Evolutionary conservation across 1,284 basidiomycete genomes (phyloP).

Genomic region (Rhodotorula sp.): DNA sequence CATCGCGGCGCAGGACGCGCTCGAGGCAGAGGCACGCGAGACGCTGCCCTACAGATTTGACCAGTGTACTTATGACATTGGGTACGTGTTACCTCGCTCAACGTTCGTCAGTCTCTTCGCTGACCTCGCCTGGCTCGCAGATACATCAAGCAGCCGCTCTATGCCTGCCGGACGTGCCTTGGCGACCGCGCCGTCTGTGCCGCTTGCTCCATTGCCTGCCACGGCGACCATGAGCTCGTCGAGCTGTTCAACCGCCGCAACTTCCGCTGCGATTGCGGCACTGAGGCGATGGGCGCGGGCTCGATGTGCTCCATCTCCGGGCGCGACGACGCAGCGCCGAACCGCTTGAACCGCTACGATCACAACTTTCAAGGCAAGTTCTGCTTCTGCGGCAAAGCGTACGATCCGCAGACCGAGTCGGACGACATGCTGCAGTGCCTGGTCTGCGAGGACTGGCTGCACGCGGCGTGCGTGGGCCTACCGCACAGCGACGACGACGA

Average conservation of each 20-base stretch:
- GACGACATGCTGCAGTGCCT: conserved; percentile 48
- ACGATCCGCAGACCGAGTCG: conserved; percentile 53
- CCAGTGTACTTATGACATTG: conserved; percentile 49
- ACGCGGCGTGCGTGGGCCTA: conserved; percentile 49
- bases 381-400: conserved; percentile 52
- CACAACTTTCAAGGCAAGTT: conserved; percentile 52
- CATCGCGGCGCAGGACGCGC: conserved; percentile 48
- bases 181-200: conserved; percentile 53
- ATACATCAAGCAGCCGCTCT: conserved; percentile 52
- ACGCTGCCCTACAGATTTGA: conserved; percentile 50
- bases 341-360: conserved; percentile 46
- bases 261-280: conserved; percentile 47
- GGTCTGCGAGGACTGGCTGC: conserved; percentile 54
- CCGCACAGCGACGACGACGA: conserved; percentile 16
- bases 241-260: conserved; percentile 44
- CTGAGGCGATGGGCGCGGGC: conserved; percentile 38
- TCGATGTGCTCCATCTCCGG: conserved; percentile 34
- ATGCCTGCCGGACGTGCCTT: conserved; percentile 45
- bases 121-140: no score
- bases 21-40: conserved; percentile 52
- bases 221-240: conserved; percentile 47
- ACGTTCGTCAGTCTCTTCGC: no score
- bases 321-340: conserved; percentile 32
- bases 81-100: conserved; percentile 12
- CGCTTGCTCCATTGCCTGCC: conserved; percentile 52